A percentile compares a stretch with the other conserved stretches of the same genome.
Conservation (phyloP, 306 rosid species). For the Casuarina cunninghamiana region DNA sequence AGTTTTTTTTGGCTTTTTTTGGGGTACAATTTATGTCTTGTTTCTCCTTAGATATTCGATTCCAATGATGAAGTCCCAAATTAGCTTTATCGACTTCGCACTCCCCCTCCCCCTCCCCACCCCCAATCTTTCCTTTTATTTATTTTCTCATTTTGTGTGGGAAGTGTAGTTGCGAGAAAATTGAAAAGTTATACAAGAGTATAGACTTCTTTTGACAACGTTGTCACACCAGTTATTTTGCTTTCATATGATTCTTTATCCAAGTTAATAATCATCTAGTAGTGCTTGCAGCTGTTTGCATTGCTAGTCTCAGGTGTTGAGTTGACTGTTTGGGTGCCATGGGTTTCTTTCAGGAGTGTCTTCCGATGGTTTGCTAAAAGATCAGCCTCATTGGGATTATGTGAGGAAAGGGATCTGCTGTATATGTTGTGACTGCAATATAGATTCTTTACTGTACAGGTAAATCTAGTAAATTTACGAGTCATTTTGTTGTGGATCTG, state of each 20-base stretch:
- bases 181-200: not conserved
- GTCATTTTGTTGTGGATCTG: constrained; percentile 1
- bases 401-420: constrained; percentile 95
- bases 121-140: too few species aligned
- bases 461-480: constrained; percentile 15
- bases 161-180: too few species aligned
- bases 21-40: not conserved
- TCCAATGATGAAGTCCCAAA: not conserved
- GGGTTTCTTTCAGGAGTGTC: constrained; percentile 41
- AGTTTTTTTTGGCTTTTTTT: too few species aligned
- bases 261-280: not conserved
- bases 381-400: constrained; percentile 78
- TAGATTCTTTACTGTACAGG: constrained; percentile 96
- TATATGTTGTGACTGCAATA: constrained; percentile 64
- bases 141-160: too few species aligned
- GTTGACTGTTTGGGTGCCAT: constrained; percentile 13
- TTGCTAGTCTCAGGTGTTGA: not conserved
- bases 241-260: not conserved
- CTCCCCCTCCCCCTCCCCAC: too few species aligned
- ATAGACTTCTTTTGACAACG: not conserved
- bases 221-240: not conserved
- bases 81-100: not conserved
- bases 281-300: not conserved
- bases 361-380: constrained; percentile 48
- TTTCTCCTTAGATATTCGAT: not conserved